Percentiles rank a stretch among this genome's conserved stretches.
Conservation (phyloP, 306 rosid species). For the Prunus davidiana region DNA sequence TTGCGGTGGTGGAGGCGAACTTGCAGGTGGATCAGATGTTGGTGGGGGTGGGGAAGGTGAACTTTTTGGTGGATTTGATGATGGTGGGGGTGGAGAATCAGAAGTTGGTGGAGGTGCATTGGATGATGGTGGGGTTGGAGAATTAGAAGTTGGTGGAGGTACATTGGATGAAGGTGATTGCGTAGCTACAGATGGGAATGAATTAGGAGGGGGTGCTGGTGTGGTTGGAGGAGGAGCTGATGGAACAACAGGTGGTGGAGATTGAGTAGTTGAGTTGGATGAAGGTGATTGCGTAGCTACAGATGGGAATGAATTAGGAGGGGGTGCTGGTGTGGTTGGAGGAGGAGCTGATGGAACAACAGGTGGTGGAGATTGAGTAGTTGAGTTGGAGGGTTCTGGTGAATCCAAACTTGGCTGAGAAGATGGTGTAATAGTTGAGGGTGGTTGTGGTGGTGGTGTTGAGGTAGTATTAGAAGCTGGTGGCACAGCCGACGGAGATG, state of each 20-base stretch:
- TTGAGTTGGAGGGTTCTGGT: slow-evolving; percentile 27
- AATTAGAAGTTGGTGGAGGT: not conserved
- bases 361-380: slow-evolving; percentile 42
- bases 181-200: not conserved
- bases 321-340: slow-evolving; percentile 18
- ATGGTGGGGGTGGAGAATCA: slow-evolving; percentile 5
- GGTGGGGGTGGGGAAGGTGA: slow-evolving; percentile 16
- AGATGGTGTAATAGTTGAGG: slow-evolving; percentile 13
- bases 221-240: slow-evolving; percentile 33
- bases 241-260: slow-evolving; percentile 37
- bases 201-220: slow-evolving; percentile 11
- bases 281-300: slow-evolving; percentile 18
- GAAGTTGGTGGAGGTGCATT: slow-evolving; percentile 10
- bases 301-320: slow-evolving; percentile 2
- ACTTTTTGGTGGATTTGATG: slow-evolving; percentile 22
- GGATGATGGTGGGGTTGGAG: slow-evolving; percentile 11
- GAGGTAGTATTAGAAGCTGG: slow-evolving; percentile 32
- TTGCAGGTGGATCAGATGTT: slow-evolving; percentile 22
- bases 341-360: slow-evolving; percentile 29
- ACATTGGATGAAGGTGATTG: slow-evolving; percentile 22
- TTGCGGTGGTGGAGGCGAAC: slow-evolving; percentile 27
- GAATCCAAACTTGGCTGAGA: slow-evolving; percentile 29
- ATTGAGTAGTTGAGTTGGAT: slow-evolving; percentile 24
- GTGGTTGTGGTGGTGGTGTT: slow-evolving; percentile 18
- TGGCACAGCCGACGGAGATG: slow-evolving; percentile 38